phyloP scores from a whole-genome alignment of 1,284 basidiomycete species.

The Cutaneotrichosporon cavernicola region DNA sequence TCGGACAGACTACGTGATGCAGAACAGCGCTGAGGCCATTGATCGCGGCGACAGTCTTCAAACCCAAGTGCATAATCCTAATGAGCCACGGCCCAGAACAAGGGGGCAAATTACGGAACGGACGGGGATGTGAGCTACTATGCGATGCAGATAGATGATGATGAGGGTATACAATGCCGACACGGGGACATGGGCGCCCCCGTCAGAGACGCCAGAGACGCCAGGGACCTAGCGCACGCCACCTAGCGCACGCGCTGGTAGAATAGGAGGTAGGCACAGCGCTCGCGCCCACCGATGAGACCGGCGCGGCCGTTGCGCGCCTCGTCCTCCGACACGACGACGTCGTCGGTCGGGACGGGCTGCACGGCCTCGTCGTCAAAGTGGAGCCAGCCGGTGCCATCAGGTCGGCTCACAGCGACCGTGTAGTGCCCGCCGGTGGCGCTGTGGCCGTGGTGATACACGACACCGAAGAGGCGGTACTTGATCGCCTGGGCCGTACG shows the following conservation, averaged over 20 bases:
- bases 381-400: conserved; percentile 72
- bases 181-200: neutral
- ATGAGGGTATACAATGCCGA: conserved; percentile 1
- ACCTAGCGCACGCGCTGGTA: conserved; percentile 58
- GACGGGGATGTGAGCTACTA: neutral
- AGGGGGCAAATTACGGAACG: neutral
- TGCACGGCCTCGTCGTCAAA: conserved; percentile 90
- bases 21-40: neutral
- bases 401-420: conserved; percentile 78
- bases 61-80: neutral
- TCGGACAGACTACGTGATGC: neutral
- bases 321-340: conserved; percentile 61
- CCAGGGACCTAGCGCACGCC: too few relatives aligned
- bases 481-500: conserved; percentile 58
- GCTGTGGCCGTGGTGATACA: conserved; percentile 91
- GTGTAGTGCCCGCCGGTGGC: conserved; percentile 96
- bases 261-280: conserved; percentile 80
- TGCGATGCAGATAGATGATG: conserved; percentile 3
- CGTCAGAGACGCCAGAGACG: too few relatives aligned
- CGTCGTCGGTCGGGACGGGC: conserved; percentile 72
- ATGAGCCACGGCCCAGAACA: neutral
- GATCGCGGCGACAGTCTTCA: neutral
- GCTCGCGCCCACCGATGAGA: conserved; percentile 51
- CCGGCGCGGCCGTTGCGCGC: conserved; percentile 60
- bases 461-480: conserved; percentile 84